Evolutionary conservation across 768 basidiomycete genomes (phyloP).

Genomic region (Xerocomellus chrysenteron): DNA sequence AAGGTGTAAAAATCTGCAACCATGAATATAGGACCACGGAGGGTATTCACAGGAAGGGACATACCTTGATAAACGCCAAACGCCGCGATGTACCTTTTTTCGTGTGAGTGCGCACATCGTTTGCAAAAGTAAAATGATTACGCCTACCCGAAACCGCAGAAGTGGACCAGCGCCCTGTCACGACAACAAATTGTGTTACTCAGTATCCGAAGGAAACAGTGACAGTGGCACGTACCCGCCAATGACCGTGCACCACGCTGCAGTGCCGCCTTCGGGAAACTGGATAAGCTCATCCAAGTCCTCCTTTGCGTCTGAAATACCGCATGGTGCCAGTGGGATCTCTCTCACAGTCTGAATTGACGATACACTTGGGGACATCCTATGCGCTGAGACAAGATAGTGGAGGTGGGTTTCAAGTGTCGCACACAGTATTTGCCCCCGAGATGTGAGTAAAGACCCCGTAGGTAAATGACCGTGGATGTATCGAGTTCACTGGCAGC

Average conservation of each 20-base stretch:
- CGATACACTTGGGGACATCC: constrained; percentile 7
- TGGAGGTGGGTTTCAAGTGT: background rate
- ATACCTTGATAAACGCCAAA: constrained; percentile 45
- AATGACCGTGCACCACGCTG: constrained; percentile 25
- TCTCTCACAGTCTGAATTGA: background rate
- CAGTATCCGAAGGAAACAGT: background rate
- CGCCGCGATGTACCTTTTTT: constrained; percentile 32
- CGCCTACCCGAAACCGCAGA: constrained; percentile 34
- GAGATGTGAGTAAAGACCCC: background rate
- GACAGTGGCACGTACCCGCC: constrained; percentile 19
- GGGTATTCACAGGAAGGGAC: background rate
- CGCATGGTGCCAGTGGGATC: background rate
- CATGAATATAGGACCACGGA: background rate
- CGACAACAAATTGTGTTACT: background rate
- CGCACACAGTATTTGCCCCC: background rate
- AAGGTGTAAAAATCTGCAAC: constrained; percentile 39
- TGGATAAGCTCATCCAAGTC: background rate
- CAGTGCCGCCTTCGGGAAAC: constrained; percentile 30
- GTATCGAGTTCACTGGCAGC: background rate
- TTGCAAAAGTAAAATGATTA: background rate
- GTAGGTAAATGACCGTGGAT: background rate
- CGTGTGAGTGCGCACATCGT: background rate
- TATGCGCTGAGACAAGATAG: background rate
- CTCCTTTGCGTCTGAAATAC: background rate
- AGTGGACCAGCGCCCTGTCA: constrained; percentile 30